A percentile compares a stretch with the other conserved stretches of the same genome.
These are phyloP conservation scores for Colletotrichum melonis DNA, from an alignment of 2,329 filamentous ascomycete species.

Conservation along the genomic window DNA sequence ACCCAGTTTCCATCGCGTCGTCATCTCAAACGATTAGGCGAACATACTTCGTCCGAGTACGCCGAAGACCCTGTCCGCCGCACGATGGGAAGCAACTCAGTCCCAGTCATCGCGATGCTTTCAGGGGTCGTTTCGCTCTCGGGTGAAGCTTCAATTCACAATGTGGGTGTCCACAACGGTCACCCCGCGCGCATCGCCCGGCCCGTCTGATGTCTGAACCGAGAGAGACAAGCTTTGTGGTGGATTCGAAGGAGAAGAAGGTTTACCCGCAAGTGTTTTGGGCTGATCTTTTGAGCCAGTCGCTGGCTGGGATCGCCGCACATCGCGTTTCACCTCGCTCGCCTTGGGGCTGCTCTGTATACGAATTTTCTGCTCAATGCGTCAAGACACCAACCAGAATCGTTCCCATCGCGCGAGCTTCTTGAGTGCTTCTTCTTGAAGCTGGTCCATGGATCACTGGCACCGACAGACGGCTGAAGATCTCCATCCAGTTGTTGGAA, in stretches of 20 bases:
- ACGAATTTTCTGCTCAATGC: not conserved
- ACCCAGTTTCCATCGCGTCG: not conserved
- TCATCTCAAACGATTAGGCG: slow-evolving; percentile 19
- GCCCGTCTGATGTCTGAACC: slow-evolving; percentile 15
- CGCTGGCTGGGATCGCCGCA: slow-evolving; percentile 7
- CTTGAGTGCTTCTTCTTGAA: no score
- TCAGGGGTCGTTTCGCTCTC: slow-evolving; percentile 8
- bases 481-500: not conserved
- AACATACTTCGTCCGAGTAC: slow-evolving; percentile 2
- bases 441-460: not conserved
- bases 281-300: slow-evolving; percentile 20
- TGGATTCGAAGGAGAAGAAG: slow-evolving; percentile 10
- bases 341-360: not conserved
- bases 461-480: not conserved
- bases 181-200: not conserved
- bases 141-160: not conserved
- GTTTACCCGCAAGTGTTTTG: slow-evolving; percentile 22
- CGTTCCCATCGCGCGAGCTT: not conserved
- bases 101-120: not conserved
- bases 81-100: not conserved
- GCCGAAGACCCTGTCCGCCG: slow-evolving; percentile 3
- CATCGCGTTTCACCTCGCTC: slow-evolving; percentile 13
- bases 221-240: slow-evolving; percentile 9
- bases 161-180: not conserved
- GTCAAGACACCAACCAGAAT: not conserved